Conservation (phyloP, 2,329 filamentous ascomycete species). For the Penicillium corylophilum region DNA sequence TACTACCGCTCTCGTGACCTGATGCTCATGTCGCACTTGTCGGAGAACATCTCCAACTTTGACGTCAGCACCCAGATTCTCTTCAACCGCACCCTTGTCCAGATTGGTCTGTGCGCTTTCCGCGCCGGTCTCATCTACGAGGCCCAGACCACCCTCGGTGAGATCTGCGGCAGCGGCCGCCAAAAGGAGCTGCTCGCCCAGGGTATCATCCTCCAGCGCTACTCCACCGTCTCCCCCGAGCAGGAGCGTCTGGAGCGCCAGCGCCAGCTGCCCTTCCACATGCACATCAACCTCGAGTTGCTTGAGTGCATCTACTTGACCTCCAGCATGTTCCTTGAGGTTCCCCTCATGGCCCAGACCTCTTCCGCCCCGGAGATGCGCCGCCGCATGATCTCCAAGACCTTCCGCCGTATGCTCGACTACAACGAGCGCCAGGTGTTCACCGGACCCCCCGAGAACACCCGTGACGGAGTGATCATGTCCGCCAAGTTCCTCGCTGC, state of each 20-base stretch:
- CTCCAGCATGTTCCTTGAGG: constrained; percentile 98
- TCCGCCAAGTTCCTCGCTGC: constrained; percentile 94
- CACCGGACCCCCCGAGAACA: constrained; percentile 97
- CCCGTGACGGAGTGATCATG: constrained; percentile 98
- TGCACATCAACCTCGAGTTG: constrained; percentile 99
- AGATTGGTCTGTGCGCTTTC: constrained; percentile 98
- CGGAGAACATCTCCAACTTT: constrained; percentile 95
- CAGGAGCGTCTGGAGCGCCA: constrained; percentile 97
- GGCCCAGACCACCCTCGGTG: constrained; percentile 93
- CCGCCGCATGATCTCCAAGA: constrained; percentile 98
- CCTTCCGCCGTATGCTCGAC: constrained; percentile 97
- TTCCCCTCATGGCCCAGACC: constrained; percentile 92
- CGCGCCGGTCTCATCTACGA: constrained; percentile 95
- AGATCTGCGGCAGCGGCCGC: constrained; percentile 94
- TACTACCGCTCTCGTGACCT: constrained; percentile 98
- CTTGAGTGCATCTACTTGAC: constrained; percentile 98
- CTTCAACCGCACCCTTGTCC: constrained; percentile 96
- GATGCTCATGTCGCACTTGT: constrained; percentile 99
- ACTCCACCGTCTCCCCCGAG: constrained; percentile 92
- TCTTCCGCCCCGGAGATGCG: constrained; percentile 95
- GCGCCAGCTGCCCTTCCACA: constrained; percentile 97
- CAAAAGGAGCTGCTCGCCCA: constrained; percentile 98
- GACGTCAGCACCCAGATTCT: constrained; percentile 97
- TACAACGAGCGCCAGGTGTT: constrained; percentile 99
- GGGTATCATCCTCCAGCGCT: constrained; percentile 97